A percentile compares a stretch with the other conserved stretches of the same genome.
Evolutionary conservation across 192 early-diverging fungal species (phyloP).

Genomic region (Coemansia javaensis): DNA sequence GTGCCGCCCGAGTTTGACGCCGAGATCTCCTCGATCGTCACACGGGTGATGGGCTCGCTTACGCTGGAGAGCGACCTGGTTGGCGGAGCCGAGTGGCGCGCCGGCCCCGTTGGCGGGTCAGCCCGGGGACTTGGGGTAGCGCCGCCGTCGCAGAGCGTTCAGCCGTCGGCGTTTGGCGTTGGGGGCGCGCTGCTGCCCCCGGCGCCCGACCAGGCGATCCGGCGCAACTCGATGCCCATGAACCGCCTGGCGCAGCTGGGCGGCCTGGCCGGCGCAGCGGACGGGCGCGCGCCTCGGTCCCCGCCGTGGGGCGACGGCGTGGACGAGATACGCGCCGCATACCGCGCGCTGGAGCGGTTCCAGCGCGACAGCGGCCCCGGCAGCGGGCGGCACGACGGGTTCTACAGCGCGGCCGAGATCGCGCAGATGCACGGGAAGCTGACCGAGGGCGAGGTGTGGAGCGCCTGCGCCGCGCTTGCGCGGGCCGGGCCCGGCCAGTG

Average conservation of each 20-base stretch:
- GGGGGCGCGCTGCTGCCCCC: constrained; percentile 5
- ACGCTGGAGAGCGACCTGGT: constrained; percentile 36
- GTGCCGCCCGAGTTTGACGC: constrained; percentile 42
- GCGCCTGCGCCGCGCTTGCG: constrained; percentile 14
- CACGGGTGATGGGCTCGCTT: constrained; percentile 39
- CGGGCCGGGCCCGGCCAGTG: constrained; percentile 11
- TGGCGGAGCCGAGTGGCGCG: constrained; percentile 38
- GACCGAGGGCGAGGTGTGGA: constrained; percentile 23
- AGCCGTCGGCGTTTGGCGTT: constrained; percentile 3
- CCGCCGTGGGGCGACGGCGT: constrained; percentile 6
- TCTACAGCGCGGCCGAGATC: constrained; percentile 25
- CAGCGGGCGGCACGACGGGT: constrained; percentile 13
- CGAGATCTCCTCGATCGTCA: constrained; percentile 43
- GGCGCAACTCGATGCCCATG: constrained; percentile 40
- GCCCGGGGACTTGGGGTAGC: background rate
- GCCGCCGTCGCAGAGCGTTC: background rate
- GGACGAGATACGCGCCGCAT: constrained; percentile 23
- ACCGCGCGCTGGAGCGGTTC: constrained; percentile 39
- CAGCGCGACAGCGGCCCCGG: constrained; percentile 12
- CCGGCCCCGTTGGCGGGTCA: constrained; percentile 12
- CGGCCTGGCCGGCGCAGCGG: background rate
- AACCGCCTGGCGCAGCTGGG: constrained; percentile 5
- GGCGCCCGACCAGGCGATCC: constrained; percentile 11
- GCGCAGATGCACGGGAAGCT: constrained; percentile 35
- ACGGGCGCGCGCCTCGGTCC: background rate